These are phyloP conservation scores for Chalaropsis ovoidea DNA, from an alignment of 2,329 filamentous ascomycete genomes.

Conservation along the genomic window DNA sequence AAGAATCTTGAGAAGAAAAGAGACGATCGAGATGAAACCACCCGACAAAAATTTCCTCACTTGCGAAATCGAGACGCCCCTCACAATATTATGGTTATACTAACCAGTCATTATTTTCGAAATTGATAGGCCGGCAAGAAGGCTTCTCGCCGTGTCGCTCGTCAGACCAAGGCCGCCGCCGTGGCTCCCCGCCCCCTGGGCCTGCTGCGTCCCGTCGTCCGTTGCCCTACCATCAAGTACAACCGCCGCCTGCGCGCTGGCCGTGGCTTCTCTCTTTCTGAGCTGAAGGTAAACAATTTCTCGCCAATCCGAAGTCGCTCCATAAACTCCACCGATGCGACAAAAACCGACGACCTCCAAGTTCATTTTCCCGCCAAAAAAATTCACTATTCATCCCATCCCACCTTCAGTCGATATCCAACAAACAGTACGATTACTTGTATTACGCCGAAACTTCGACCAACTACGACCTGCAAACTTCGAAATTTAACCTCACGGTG, in stretches of 20 bases:
- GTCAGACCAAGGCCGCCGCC: constrained; percentile 87
- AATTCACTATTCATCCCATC: no score
- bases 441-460: neutral
- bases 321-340: constrained; percentile 10
- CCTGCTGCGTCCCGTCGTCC: constrained; percentile 89
- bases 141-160: constrained; percentile 79
- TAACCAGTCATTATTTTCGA: constrained; percentile 28
- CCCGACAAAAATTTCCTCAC: constrained; percentile 7
- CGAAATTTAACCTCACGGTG: constrained; percentile 2
- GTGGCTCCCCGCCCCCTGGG: constrained; percentile 95
- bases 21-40: constrained; percentile 19
- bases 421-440: neutral
- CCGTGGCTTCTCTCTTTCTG: constrained; percentile 92
- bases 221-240: constrained; percentile 97
- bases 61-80: constrained; percentile 11
- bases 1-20: constrained; percentile 11
- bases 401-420: neutral
- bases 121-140: constrained; percentile 77
- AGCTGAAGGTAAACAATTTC: constrained; percentile 74
- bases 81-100: constrained; percentile 17
- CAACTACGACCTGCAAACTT: neutral
- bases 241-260: constrained; percentile 95
- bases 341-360: neutral
- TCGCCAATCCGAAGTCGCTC: neutral
- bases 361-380: neutral